Percentiles rank a stretch among this genome's conserved stretches.
phyloP scores from a whole-genome alignment of 2,329 filamentous ascomycete species.

The Fusarium mundagurra region DNA sequence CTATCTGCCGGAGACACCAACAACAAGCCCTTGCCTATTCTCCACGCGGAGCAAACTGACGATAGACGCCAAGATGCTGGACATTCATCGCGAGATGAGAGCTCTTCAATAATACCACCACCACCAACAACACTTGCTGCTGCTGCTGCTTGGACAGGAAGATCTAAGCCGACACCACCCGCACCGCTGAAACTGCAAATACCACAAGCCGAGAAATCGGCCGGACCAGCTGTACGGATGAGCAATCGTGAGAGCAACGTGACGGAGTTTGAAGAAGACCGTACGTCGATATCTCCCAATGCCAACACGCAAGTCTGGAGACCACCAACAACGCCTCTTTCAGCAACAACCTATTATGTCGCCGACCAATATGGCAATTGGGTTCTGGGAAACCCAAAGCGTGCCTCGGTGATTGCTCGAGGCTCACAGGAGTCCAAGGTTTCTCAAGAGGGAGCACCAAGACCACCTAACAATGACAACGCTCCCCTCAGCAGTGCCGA shows the following conservation, averaged over 20 bases:
- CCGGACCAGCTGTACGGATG: neutral
- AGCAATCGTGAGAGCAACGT: conserved; percentile 55
- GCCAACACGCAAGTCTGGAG: conserved; percentile 60
- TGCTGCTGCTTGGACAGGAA: conserved; percentile 23
- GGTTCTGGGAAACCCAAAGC: conserved; percentile 56
- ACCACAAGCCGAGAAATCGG: conserved; percentile 24
- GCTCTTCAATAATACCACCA: conserved; percentile 12
- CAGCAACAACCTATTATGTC: conserved; percentile 59
- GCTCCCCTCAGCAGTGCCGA: neutral
- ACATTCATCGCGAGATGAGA: conserved; percentile 2
- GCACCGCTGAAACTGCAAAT: conserved; percentile 45
- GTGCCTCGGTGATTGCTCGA: conserved; percentile 40
- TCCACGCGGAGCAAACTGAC: conserved; percentile 24
- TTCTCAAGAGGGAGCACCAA: conserved; percentile 16
- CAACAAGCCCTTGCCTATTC: conserved; percentile 22
- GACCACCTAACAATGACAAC: conserved; percentile 34
- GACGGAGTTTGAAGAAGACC: conserved; percentile 64
- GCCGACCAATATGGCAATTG: conserved; percentile 65
- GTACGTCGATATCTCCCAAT: conserved; percentile 47
- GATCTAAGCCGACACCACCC: conserved; percentile 29
- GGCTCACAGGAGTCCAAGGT: conserved; percentile 27
- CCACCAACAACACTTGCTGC: conserved; percentile 19
- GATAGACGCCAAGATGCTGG: conserved; percentile 11
- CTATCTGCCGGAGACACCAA: conserved; percentile 29
- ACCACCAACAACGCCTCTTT: conserved; percentile 56